A percentile compares a stretch with the other conserved stretches of the same genome.
phyloP scores from a whole-genome alignment of 2,329 filamentous ascomycete genomes.

The Penicillium sp. region DNA sequence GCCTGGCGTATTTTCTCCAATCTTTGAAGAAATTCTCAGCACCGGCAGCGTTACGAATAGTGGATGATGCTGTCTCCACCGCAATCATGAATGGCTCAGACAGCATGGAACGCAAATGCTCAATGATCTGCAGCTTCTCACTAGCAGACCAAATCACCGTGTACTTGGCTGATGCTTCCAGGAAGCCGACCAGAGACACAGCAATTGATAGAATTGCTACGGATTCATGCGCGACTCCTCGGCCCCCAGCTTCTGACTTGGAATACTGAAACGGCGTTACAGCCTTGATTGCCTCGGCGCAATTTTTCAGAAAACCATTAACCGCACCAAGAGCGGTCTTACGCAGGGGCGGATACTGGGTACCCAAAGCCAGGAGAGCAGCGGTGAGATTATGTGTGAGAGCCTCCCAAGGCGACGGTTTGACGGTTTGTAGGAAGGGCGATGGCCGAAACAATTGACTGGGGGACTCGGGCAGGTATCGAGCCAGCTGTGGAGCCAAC shows the following conservation, averaged over 20 bases:
- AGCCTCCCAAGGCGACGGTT: conserved; percentile 84
- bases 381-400: conserved; percentile 75
- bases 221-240: conserved; percentile 54
- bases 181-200: conserved; percentile 83
- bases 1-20: conserved; percentile 82
- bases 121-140: conserved; percentile 71
- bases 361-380: conserved; percentile 77
- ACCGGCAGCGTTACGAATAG: conserved; percentile 74
- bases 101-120: conserved; percentile 68
- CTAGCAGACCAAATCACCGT: conserved; percentile 76
- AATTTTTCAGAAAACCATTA: conserved; percentile 69
- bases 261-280: conserved; percentile 56
- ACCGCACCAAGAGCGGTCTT: conserved; percentile 65
- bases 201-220: conserved; percentile 71
- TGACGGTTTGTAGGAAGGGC: conserved; percentile 76
- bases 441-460: conserved; percentile 74
- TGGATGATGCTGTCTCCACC: conserved; percentile 85
- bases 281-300: conserved; percentile 60
- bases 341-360: conserved; percentile 67
- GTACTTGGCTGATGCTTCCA: conserved; percentile 76
- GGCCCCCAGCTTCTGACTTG: conserved; percentile 50
- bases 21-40: conserved; percentile 67
- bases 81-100: conserved; percentile 82
- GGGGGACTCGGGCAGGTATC: conserved; percentile 83
- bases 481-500: conserved; percentile 73